Base-by-base conservation (phyloP, 169 alveolate species). In the Cryptosporidium sp. region DNA sequence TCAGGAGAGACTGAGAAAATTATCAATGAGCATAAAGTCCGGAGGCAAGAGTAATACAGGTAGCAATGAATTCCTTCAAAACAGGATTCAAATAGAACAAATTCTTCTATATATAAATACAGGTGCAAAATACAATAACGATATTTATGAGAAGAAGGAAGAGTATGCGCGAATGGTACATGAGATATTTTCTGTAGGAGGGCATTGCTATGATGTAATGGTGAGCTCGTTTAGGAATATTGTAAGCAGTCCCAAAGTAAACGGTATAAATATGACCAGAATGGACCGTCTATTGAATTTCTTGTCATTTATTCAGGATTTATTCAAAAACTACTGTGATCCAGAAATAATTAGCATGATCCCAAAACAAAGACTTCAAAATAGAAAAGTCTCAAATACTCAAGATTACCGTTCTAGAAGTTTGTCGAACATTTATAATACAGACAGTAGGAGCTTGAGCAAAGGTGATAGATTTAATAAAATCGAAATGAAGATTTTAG, bases 221-320 rank as follows among this genome's bases (percentile, higher is more conserved):
- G 62, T 80, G 26, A 65, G 70, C 50, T 80, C 89, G 26, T 80
- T 80, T 37, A 59, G 45, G 23, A 65, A 65, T 45, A 65, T 80
- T 29, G 68, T 48, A 4, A 41, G 21, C 18, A 59, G 62, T 65
- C 62, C 65, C 7, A 65, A 65, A 62, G 68, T 59, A 4, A 62
- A 52, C 14, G 39, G 37, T 62, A 69, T 62, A 7, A 62, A 23
- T 62, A 80, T 65, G 80, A 80, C 80, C 8, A 80, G 89, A 80
- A 59, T 80, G 89, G 75, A 80, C 7, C 73, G 89, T n/a, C 68
- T 80, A 23, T 31, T 62, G 33, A 65, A 80, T 65, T 80, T 80
- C 68, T 39, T 80, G 23, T 62, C 80, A 43, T 65, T 80, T 41
- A 26, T 80, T 29, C 62, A 45, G 12, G 89, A 80, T 29, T 23